Evolutionary conservation across 768 basidiomycete genomes (phyloP).

Genomic region (Termitomyces eurrhizus): DNA sequence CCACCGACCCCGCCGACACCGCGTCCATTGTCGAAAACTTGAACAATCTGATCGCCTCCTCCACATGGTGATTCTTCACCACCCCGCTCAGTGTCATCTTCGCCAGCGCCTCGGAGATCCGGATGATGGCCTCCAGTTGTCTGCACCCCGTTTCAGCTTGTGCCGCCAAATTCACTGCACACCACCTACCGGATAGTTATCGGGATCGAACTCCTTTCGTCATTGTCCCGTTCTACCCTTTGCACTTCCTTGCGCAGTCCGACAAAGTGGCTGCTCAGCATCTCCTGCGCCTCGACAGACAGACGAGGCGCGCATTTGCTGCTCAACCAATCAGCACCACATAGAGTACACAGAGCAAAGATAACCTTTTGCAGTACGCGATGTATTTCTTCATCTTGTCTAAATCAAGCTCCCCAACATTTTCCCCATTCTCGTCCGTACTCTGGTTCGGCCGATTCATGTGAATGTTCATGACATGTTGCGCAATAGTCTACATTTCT

Average conservation of each 20-base stretch:
- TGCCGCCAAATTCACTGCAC: not conserved
- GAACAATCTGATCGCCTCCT: conserved; percentile 97
- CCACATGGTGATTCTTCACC: conserved; percentile 91
- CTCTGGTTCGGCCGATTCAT: conserved; percentile 84
- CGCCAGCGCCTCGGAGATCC: conserved; percentile 95
- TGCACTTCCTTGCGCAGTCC: conserved; percentile 90
- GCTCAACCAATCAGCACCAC: not conserved
- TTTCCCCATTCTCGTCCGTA: conserved; percentile 58
- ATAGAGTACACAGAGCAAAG: conserved; percentile 3
- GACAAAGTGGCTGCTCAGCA: conserved; percentile 95
- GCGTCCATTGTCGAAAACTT: conserved; percentile 99
- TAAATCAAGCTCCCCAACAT: conserved; percentile 85
- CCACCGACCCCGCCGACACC: conserved; percentile 89
- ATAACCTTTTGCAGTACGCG: conserved; percentile 90
- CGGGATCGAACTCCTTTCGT: conserved; percentile 96
- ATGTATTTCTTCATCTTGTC: conserved; percentile 99
- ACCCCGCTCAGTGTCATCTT: conserved; percentile 87
- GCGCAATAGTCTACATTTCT: conserved; percentile 75
- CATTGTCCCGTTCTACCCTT: conserved; percentile 93
- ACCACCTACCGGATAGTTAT: conserved; percentile 87
- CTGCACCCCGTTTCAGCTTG: conserved; percentile 23
- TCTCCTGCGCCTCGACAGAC: conserved; percentile 91
- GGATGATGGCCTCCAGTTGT: conserved; percentile 98
- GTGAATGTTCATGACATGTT: conserved; percentile 98
- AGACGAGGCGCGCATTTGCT: conserved; percentile 97